These are phyloP conservation scores for Alternaria sp. DNA, from an alignment of 2,329 filamentous ascomycete species.

Conservation along the genomic window DNA sequence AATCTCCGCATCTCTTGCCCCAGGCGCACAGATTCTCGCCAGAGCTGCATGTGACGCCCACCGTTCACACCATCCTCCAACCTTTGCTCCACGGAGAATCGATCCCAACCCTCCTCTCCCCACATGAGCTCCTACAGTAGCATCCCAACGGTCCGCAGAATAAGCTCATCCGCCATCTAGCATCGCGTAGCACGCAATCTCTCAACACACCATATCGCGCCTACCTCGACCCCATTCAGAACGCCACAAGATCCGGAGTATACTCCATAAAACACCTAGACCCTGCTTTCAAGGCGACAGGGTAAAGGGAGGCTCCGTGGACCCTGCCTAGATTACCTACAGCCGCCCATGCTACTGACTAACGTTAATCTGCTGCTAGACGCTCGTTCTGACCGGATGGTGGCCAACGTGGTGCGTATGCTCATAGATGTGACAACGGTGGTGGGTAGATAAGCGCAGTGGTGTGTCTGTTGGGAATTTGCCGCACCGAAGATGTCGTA, in stretches of 20 bases:
- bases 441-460: slow-evolving; percentile 6
- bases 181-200: slow-evolving; percentile 9
- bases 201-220: slow-evolving; percentile 9
- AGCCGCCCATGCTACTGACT: slow-evolving; percentile 1
- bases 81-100: background rate
- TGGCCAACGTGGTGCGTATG: slow-evolving; percentile 3
- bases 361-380: background rate
- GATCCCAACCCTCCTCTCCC: slow-evolving; percentile 3
- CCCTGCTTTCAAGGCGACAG: background rate
- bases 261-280: slow-evolving; percentile 3
- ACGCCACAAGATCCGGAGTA: slow-evolving; percentile 5
- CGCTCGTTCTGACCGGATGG: background rate
- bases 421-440: background rate
- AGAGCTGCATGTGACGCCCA: background rate
- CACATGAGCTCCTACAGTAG: slow-evolving; percentile 4
- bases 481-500: slow-evolving; percentile 12
- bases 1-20: background rate
- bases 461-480: slow-evolving; percentile 19
- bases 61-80: background rate
- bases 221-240: background rate
- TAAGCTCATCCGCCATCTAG: slow-evolving; percentile 17
- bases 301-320: background rate
- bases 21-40: background rate
- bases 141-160: slow-evolving; percentile 18
- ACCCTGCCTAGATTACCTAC: slow-evolving; percentile 6